Base-by-base conservation (phyloP, 306 rosid species). In the Senna siamea region DNA sequence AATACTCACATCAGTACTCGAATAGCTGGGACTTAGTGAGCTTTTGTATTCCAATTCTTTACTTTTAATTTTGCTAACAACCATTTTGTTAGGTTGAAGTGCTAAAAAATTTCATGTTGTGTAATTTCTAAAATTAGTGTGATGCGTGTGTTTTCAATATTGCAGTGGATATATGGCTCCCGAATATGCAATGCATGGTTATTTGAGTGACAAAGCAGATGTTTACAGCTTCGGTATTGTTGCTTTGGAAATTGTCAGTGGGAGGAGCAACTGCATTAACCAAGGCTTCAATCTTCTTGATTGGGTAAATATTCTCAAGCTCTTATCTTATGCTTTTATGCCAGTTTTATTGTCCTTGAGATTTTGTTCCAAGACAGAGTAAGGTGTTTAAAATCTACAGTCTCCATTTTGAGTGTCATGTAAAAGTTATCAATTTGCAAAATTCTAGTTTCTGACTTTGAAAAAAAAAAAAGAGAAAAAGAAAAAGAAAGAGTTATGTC, bases 161-260 rank as follows among this genome's bases (percentile, higher is more conserved):
- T 58, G 44, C 66, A 86, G 90, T 19, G 89, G 86, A 66, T 86
- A 89, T 60, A 83, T 86, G 80, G 83, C 92, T 26, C 88, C 87
- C 1, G 89, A 85, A 70, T 91, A 88, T 60, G 87, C 93, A 5
- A 85, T 90, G 96, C 83, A 83, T 2, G 94, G 98, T 54, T 78
- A 92, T 79, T 79, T 92, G 34, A 88, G 85, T 0, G 90, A 92
- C 52, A 93, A 90, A 75, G 93, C 85, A 57, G 98, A 93, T 64
- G 96, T 90, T 1, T 90, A 93, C 66, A 93, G 98, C 74, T 93
- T 87, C 47, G 97, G 97, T 2, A 66, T 93, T 35, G 86, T 93
- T 20, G 85, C 87, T 0, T 69, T 89, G 76, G 98, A 93, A 82
- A 83, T 90, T 40, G 86, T 87, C 13, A 72, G 90, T 55, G 96